These are phyloP conservation scores for Rosa chinensis DNA, from an alignment of 306 rosid species.

Conservation along the genomic window DNA sequence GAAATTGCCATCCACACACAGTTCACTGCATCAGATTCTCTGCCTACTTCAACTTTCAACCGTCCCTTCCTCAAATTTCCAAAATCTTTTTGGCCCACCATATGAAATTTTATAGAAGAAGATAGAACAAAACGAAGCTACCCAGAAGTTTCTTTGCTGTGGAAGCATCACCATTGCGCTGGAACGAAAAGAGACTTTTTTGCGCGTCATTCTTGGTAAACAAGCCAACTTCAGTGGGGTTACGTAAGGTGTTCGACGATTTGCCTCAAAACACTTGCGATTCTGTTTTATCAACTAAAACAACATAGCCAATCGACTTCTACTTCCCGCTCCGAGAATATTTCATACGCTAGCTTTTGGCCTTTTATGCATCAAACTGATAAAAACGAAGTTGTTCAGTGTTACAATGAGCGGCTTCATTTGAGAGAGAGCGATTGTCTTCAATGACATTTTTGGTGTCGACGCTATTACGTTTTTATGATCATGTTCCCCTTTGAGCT, in stretches of 20 bases:
- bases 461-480: not conserved
- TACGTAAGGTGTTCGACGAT: not conserved
- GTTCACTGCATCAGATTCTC: not conserved
- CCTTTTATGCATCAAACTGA: not conserved
- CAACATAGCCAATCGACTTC: not conserved
- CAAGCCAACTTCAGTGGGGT: not conserved
- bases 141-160: not conserved
- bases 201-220: constrained; percentile 7
- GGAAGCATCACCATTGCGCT: not conserved
- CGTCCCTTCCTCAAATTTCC: not conserved
- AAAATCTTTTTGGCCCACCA: not conserved
- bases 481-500: too few relatives aligned
- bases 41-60: not conserved
- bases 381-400: too few relatives aligned
- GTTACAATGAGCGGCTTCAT: not conserved
- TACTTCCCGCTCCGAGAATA: not conserved
- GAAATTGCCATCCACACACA: not conserved
- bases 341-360: not conserved
- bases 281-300: not conserved
- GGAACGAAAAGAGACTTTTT: not conserved
- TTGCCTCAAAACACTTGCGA: not conserved
- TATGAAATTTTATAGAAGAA: not conserved
- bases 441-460: not conserved
- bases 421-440: not conserved
- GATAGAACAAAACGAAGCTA: not conserved